These are phyloP conservation scores for Paramecium tetraurelia DNA, from an alignment of 73 alveolate species.

Conservation along the genomic window DNA sequence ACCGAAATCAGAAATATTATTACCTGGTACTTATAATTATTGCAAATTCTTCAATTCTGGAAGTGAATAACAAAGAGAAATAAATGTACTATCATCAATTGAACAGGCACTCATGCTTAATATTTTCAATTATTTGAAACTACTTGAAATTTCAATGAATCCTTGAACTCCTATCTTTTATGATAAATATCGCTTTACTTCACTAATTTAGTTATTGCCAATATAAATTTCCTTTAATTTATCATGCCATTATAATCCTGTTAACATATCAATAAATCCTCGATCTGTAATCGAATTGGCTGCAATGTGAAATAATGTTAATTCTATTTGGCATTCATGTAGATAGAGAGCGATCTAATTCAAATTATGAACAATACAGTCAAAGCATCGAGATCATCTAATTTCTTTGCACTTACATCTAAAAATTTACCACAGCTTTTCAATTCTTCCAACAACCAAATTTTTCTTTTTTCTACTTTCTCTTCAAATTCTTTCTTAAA, in stretches of 20 bases:
- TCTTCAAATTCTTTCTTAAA: constrained; percentile 25
- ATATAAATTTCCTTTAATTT: constrained; percentile 11
- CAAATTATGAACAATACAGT: neutral
- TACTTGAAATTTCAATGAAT: neutral
- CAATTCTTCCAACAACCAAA: neutral
- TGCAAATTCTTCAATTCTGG: neutral
- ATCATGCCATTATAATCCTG: constrained; percentile 52
- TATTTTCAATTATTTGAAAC: constrained; percentile 13
- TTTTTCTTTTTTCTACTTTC: neutral
- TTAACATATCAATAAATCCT: constrained; percentile 11
- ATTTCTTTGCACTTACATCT: constrained; percentile 42
- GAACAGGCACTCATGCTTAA: constrained; percentile 38
- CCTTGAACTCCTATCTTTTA: neutral
- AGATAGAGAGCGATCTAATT: constrained; percentile 22
- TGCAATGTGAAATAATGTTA: constrained; percentile 12
- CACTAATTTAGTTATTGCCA: constrained; percentile 11
- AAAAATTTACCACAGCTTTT: constrained; percentile 9
- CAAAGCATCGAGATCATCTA: constrained; percentile 45
- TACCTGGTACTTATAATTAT: neutral
- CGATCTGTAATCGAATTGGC: constrained; percentile 8
- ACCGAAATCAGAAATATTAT: constrained; percentile 27
- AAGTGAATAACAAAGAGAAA: neutral
- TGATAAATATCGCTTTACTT: neutral
- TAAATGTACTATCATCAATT: constrained; percentile 11
- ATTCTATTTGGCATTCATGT: constrained; percentile 6